phyloP scores from a whole-genome alignment of 2,329 filamentous ascomycete species.

The Akanthomyces lecanii region DNA sequence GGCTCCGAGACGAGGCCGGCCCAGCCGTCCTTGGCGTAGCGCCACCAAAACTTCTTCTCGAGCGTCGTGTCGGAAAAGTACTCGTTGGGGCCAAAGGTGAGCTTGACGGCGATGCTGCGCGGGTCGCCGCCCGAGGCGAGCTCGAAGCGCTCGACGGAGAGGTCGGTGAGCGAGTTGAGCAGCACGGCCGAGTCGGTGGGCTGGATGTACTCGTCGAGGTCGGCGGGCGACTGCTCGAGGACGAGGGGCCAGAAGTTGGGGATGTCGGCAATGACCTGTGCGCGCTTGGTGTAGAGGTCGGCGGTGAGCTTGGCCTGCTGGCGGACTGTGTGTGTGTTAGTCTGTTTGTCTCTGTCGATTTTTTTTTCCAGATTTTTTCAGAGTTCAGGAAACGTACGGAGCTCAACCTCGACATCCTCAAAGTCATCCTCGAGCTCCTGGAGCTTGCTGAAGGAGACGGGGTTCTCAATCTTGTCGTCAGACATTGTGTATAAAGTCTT shows the following conservation, averaged over 20 bases:
- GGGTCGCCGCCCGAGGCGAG: constrained; percentile 69
- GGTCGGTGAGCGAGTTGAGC: constrained; percentile 58
- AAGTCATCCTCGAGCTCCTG: constrained; percentile 78
- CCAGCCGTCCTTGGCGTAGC: constrained; percentile 64
- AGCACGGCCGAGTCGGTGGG: constrained; percentile 73
- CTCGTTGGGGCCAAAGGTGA: constrained; percentile 77
- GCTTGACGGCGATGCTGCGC: constrained; percentile 70
- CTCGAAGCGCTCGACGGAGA: constrained; percentile 79
- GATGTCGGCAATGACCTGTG: constrained; percentile 65
- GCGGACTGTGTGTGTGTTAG: constrained; percentile 51
- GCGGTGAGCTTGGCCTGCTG: constrained; percentile 64
- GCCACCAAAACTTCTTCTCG: constrained; percentile 91
- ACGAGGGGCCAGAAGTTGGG: constrained; percentile 94
- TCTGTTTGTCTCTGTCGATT: background rate
- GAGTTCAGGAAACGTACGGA: constrained; percentile 53
- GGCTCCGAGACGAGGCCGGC: constrained; percentile 81
- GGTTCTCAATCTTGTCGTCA: constrained; percentile 30
- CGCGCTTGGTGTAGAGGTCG: constrained; percentile 73
- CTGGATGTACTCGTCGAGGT: constrained; percentile 85
- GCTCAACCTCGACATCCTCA: constrained; percentile 74
- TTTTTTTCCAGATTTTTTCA: background rate
- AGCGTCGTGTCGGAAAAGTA: constrained; percentile 74
- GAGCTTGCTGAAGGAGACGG: constrained; percentile 70
- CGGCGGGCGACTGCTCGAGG: constrained; percentile 77
- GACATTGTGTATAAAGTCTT: constrained; percentile 2